A percentile compares a stretch with the other conserved stretches of the same genome.
Conservation (phyloP, 2,329 filamentous ascomycete species). For the Amauroascus niger region DNA sequence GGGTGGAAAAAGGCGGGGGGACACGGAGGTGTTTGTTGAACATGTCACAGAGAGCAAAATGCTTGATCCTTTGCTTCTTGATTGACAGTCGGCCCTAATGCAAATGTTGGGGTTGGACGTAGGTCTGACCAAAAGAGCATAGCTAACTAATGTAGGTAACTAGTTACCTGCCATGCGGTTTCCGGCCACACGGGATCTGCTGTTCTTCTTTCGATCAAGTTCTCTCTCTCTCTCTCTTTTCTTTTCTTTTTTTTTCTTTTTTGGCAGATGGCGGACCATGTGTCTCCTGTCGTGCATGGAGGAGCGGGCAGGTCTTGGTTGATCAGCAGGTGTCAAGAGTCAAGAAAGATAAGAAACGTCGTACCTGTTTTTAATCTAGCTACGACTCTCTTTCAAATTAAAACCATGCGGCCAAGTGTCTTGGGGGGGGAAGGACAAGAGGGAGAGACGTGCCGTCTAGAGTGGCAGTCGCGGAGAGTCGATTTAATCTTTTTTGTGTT, state of each 20-base stretch:
- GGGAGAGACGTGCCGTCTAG: neutral
- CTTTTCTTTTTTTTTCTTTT: too few species aligned
- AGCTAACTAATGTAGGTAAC: neutral
- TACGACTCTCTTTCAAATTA: neutral
- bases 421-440: neutral
- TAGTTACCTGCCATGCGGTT: neutral
- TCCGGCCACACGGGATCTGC: neutral
- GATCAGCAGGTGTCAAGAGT: neutral
- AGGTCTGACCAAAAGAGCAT: neutral
- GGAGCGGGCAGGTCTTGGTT: neutral
- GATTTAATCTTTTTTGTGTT: neutral
- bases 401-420: constrained; percentile 1
- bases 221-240: too few species aligned
- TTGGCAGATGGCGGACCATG: constrained; percentile 4
- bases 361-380: neutral
- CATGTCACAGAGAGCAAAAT: neutral
- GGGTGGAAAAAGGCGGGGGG: neutral
- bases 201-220: neutral
- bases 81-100: neutral
- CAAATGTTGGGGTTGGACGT: neutral
- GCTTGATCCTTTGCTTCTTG: neutral
- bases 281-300: neutral
- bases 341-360: too few species aligned
- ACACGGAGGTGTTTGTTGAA: neutral
- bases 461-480: neutral